Conservation (phyloP, 2,329 filamentous ascomycete species). For the Harringtonia aguacate region DNA sequence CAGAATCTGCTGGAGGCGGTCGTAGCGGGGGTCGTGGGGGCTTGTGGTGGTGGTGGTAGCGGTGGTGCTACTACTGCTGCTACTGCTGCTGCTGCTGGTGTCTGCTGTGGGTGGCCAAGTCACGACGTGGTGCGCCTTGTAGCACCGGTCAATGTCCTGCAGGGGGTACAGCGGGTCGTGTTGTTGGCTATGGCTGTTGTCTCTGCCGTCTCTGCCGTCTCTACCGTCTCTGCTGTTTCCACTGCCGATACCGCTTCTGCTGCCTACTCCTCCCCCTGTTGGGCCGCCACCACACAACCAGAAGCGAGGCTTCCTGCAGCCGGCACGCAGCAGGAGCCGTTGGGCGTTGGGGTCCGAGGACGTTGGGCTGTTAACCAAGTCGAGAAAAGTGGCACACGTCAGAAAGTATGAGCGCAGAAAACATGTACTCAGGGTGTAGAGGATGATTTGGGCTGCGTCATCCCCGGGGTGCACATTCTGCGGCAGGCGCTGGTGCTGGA, state of each 20-base stretch:
- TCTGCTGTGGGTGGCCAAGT: slow-evolving; percentile 24
- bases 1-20: slow-evolving; percentile 25
- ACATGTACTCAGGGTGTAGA: slow-evolving; percentile 42
- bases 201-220: neutral
- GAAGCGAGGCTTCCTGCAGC: slow-evolving; percentile 26
- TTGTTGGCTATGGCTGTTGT: neutral
- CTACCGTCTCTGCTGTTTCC: too few relatives aligned
- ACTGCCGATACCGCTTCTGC: too few relatives aligned
- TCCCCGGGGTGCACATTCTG: slow-evolving; percentile 38
- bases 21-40: slow-evolving; percentile 15
- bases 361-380: slow-evolving; percentile 43
- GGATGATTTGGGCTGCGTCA: slow-evolving; percentile 25
- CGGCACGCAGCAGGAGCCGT: slow-evolving; percentile 34
- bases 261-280: too few relatives aligned
- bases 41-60: too few relatives aligned
- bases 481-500: slow-evolving; percentile 12
- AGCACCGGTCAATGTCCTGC: slow-evolving; percentile 14
- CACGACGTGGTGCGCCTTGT: slow-evolving; percentile 13
- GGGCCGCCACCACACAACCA: slow-evolving; percentile 1
- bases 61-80: too few relatives aligned
- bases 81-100: too few relatives aligned
- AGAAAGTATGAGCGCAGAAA: slow-evolving; percentile 44
- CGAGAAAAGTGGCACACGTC: slow-evolving; percentile 43
- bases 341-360: slow-evolving; percentile 23
- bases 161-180: slow-evolving; percentile 12